These are phyloP conservation scores for Fomes fomentarius DNA, from an alignment of 1,284 basidiomycete species.

Conservation along the genomic window DNA sequence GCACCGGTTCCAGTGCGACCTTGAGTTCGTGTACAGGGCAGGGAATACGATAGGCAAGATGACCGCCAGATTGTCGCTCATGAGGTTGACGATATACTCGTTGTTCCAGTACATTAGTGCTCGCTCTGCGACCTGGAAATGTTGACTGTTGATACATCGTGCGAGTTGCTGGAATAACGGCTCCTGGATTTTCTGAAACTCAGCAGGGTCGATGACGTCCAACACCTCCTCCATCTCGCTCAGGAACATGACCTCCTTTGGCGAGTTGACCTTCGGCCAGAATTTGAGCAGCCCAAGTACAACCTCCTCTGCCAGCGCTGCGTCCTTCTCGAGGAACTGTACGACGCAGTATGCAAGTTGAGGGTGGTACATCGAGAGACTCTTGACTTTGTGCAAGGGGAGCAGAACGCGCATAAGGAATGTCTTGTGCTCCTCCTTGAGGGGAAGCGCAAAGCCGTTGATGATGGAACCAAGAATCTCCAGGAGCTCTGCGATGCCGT, in stretches of 20 bases:
- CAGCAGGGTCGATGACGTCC: constrained; percentile 96
- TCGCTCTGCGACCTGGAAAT: constrained; percentile 98
- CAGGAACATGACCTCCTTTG: constrained; percentile 99
- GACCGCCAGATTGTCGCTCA: constrained; percentile 92
- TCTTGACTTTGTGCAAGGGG: constrained; percentile 98
- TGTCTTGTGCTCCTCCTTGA: constrained; percentile 99
- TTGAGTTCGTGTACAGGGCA: constrained; percentile 96
- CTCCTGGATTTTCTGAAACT: constrained; percentile 97
- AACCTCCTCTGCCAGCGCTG: constrained; percentile 92
- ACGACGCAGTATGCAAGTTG: constrained; percentile 99
- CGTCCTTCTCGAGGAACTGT: constrained; percentile 98
- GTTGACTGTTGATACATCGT: constrained; percentile 98
- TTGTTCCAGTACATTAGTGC: constrained; percentile 98
- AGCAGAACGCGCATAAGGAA: constrained; percentile 97
- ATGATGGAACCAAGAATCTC: constrained; percentile 99
- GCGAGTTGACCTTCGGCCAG: constrained; percentile 99
- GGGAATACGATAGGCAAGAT: constrained; percentile 98
- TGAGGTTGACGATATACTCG: constrained; percentile 99
- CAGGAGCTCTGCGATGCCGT: constrained; percentile 97
- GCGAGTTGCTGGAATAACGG: constrained; percentile 95
- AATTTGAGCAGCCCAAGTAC: constrained; percentile 93
- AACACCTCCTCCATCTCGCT: constrained; percentile 99
- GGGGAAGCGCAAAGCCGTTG: constrained; percentile 97
- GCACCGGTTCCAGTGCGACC: constrained; percentile 97
- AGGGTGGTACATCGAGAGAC: constrained; percentile 95